Percentiles rank a stretch among this genome's conserved stretches.
Evolutionary conservation across 2,329 filamentous ascomycete species (phyloP).

Genomic region (Claviceps citrina): DNA sequence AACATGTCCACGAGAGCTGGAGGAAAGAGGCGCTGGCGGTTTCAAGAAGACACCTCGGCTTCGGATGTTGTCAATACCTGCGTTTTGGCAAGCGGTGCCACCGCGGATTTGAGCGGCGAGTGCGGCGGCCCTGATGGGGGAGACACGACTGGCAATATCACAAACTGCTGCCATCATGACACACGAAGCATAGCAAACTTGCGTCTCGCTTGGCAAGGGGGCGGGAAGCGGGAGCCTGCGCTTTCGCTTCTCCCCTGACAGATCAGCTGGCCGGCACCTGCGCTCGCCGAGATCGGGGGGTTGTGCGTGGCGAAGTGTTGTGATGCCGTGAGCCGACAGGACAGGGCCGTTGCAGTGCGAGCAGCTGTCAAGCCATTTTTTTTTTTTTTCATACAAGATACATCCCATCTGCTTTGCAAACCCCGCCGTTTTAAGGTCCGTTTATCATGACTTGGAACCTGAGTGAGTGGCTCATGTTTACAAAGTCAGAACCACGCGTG

Average conservation of each 20-base stretch:
- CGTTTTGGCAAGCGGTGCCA: no score
- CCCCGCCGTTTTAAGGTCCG: no score
- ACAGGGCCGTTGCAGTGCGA: neutral
- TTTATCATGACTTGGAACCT: no score
- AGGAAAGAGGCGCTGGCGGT: neutral
- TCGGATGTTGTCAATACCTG: neutral
- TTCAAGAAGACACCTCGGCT: neutral
- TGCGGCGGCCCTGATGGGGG: no score
- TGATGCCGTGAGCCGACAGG: neutral
- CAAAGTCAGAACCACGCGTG: no score
- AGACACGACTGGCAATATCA: no score
- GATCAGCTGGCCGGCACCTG: neutral
- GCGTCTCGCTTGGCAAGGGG: neutral
- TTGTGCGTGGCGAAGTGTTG: no score
- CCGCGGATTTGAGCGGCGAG: no score
- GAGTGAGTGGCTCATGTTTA: no score
- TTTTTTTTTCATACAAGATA: neutral
- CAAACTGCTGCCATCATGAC: neutral
- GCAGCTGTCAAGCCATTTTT: neutral
- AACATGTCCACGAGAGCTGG: neutral
- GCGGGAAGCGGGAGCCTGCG: neutral
- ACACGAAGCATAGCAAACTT: neutral
- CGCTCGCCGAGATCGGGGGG: no score
- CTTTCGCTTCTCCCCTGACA: neutral
- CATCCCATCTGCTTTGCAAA: no score